Evolutionary conservation across 1,139 yeast genomes (phyloP).

Genomic region (Pneumocystis carinii): DNA sequence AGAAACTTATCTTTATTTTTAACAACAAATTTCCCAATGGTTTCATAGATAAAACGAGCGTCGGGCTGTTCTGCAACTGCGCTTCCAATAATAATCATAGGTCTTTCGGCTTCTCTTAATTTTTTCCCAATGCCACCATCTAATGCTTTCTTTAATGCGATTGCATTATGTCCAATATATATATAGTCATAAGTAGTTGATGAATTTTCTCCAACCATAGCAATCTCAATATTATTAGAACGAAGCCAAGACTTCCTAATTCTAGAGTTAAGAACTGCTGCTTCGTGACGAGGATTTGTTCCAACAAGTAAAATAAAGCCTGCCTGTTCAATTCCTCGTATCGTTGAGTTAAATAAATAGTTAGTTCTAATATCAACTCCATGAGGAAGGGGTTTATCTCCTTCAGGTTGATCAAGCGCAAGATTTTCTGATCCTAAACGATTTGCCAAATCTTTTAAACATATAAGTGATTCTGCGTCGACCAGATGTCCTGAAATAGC

Average conservation of each 20-base stretch:
- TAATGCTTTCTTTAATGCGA: slow-evolving; percentile 46
- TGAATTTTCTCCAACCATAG: slow-evolving; percentile 60
- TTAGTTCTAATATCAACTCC: slow-evolving; percentile 67
- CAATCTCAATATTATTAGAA: slow-evolving; percentile 46
- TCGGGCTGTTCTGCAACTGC: slow-evolving; percentile 61
- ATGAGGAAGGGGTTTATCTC: slow-evolving; percentile 44
- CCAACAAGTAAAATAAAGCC: slow-evolving; percentile 69
- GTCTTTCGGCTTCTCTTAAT: slow-evolving; percentile 52
- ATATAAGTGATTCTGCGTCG: slow-evolving; percentile 72
- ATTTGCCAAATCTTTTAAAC: slow-evolving; percentile 66
- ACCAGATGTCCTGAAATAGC: slow-evolving; percentile 71
- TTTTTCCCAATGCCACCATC: slow-evolving; percentile 56
- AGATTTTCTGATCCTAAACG: slow-evolving; percentile 68
- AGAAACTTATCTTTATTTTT: slow-evolving; percentile 44
- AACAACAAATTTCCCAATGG: slow-evolving; percentile 48
- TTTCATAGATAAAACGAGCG: slow-evolving; percentile 45
- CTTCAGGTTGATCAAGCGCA: slow-evolving; percentile 51
- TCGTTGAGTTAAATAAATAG: slow-evolving; percentile 66
- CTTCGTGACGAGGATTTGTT: slow-evolving; percentile 81
- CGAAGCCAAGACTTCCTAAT: slow-evolving; percentile 73
- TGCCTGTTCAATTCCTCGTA: slow-evolving; percentile 69
- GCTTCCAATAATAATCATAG: slow-evolving; percentile 70
- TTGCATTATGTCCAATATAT: slow-evolving; percentile 48
- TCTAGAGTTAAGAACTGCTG: slow-evolving; percentile 75
- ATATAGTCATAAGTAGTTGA: slow-evolving; percentile 60